These are phyloP conservation scores for Amanita thiersii DNA, from an alignment of 768 basidiomycete genomes.

Conservation along the genomic window DNA sequence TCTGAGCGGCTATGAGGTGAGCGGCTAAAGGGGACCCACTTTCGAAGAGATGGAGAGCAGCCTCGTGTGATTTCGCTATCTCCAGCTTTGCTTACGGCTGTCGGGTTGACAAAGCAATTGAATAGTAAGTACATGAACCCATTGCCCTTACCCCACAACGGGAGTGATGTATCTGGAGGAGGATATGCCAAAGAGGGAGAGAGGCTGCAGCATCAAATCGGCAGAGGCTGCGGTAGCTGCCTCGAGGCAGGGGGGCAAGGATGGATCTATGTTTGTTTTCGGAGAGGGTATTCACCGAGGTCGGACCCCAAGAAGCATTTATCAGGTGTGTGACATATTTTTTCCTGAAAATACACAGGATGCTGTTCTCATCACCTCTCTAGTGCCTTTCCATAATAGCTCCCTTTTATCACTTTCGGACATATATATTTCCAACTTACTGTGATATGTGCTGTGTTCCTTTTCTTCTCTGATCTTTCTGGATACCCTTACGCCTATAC, in stretches of 20 bases:
- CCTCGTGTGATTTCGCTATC: too few relatives aligned
- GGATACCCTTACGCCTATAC: background rate
- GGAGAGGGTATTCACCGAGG: slow-evolving; percentile 10
- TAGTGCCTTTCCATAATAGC: slow-evolving; percentile 13
- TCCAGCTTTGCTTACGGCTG: too few relatives aligned
- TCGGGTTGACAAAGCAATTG: too few relatives aligned
- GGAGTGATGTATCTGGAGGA: too few relatives aligned
- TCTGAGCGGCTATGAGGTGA: background rate
- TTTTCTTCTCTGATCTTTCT: slow-evolving; percentile 11
- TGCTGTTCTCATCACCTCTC: slow-evolving; percentile 8
- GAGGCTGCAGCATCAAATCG: background rate
- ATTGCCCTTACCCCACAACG: background rate
- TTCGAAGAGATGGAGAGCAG: too few relatives aligned
- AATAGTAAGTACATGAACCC: too few relatives aligned
- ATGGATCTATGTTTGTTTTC: background rate
- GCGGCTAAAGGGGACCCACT: too few relatives aligned
- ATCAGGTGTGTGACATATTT: background rate
- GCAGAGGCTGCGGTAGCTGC: background rate
- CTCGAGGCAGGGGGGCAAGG: background rate
- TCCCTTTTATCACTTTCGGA: slow-evolving; percentile 18
- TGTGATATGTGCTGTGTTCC: slow-evolving; percentile 11
- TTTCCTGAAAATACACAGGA: background rate
- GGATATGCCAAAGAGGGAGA: background rate
- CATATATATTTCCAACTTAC: slow-evolving; percentile 27
- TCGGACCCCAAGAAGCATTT: slow-evolving; percentile 17